These are phyloP conservation scores for Thalassiosira ordinaria DNA, from an alignment of 352 stramenopile genomes.

Conservation along the genomic window DNA sequence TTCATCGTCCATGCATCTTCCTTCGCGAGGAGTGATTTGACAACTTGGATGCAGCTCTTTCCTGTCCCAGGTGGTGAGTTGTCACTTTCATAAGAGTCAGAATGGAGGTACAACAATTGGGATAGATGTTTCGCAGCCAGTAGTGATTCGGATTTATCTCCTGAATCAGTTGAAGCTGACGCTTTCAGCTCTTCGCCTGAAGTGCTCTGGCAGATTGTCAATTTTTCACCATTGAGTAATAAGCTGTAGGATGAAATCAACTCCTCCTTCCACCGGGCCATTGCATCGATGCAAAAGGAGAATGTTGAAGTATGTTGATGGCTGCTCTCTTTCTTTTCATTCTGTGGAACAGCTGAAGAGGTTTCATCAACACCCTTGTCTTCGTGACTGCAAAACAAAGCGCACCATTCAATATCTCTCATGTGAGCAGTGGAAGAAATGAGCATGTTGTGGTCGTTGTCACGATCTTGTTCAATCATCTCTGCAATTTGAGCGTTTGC, in stretches of 20 bases:
- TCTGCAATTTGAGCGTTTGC: slow-evolving; percentile 20
- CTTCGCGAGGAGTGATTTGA: slow-evolving; percentile 40
- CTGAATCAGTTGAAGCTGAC: slow-evolving; percentile 10
- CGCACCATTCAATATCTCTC: slow-evolving; percentile 61
- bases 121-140: not conserved
- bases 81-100: not conserved
- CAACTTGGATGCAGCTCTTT: slow-evolving; percentile 32
- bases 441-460: slow-evolving; percentile 43
- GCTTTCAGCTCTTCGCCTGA: slow-evolving; percentile 11
- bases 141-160: slow-evolving; percentile 10
- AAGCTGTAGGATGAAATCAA: slow-evolving; percentile 22
- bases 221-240: slow-evolving; percentile 34
- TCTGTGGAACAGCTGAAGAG: not conserved
- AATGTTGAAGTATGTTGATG: slow-evolving; percentile 5
- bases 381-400: slow-evolving; percentile 33
- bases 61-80: not conserved
- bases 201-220: slow-evolving; percentile 32
- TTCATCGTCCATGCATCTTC: slow-evolving; percentile 52
- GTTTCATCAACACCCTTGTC: not conserved
- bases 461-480: slow-evolving; percentile 32
- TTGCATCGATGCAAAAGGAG: slow-evolving; percentile 44
- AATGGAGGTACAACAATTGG: slow-evolving; percentile 18
- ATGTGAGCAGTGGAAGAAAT: slow-evolving; percentile 41
- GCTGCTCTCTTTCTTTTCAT: slow-evolving; percentile 6
- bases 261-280: slow-evolving; percentile 35